phyloP scores from a whole-genome alignment of 192 early-diverging fungal genomes.

The Coemansia sp. region DNA sequence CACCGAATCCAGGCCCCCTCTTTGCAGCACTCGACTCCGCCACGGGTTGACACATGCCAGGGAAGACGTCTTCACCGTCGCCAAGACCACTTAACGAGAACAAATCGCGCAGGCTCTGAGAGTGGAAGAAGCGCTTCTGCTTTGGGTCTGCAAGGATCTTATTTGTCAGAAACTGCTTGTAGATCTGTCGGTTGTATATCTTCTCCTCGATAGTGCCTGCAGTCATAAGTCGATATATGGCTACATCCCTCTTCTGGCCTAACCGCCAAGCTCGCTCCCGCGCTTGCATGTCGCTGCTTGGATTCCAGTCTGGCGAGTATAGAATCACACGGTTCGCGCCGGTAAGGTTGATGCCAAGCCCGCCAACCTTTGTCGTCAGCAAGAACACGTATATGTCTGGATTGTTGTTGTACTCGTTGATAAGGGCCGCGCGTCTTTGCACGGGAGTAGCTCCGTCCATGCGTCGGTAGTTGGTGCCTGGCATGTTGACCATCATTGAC shows the following conservation, averaged over 20 bases:
- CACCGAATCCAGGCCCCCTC: slow-evolving; percentile 38
- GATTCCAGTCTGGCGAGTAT: slow-evolving; percentile 99
- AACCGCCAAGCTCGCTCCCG: slow-evolving; percentile 94
- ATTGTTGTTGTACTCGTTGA: slow-evolving; percentile 84
- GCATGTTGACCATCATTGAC: slow-evolving; percentile 57
- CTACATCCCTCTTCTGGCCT: slow-evolving; percentile 84
- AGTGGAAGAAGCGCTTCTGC: slow-evolving; percentile 87
- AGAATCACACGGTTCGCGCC: slow-evolving; percentile 93
- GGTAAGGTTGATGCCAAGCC: slow-evolving; percentile 92
- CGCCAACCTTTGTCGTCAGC: slow-evolving; percentile 97
- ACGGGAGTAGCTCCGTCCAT: slow-evolving; percentile 97
- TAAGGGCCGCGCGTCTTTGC: slow-evolving; percentile 74
- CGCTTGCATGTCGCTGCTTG: slow-evolving; percentile 93
- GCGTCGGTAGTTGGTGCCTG: slow-evolving; percentile 68
- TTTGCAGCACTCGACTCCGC: not conserved
- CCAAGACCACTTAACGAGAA: slow-evolving; percentile 68
- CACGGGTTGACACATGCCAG: not conserved
- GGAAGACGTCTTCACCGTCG: not conserved
- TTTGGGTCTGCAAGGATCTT: slow-evolving; percentile 90
- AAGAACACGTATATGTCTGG: slow-evolving; percentile 80
- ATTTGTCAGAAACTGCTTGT: slow-evolving; percentile 96
- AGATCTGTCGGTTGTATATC: slow-evolving; percentile 96
- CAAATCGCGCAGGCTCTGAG: slow-evolving; percentile 78
- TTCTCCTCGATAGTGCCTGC: slow-evolving; percentile 94
- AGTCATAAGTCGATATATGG: slow-evolving; percentile 95